Evolutionary conservation across 805 yeast genomes (phyloP), one percentile per base, ranked within the genome.

Genomic region (Priceomyces castillae): DNA sequence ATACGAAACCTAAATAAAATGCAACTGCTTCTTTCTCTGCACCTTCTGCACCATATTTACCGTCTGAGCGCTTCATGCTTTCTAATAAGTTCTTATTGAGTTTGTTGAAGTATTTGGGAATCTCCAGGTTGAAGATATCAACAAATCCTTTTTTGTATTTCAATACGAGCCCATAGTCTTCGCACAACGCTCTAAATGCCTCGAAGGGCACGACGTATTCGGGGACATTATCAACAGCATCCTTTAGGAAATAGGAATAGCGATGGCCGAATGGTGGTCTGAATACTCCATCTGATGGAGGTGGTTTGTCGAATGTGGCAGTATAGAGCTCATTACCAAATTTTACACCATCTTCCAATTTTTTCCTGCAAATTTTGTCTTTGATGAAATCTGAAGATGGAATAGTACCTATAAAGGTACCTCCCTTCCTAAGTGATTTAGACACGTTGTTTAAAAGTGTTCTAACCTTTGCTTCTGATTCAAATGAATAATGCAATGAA

Each of bases 181-280:
- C 88, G 35, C 97, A 95, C 42, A 92, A 66, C 43, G 84, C 79
- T 62, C 96, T 75, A 45, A 94, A 78, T 1, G 83, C 78, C 56
- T 92, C 97, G 64, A 94, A 90, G 1, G 97, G 98, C 5, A 94
- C 97, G 4, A 94, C 95, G 57, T 86, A 94, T 58, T 94, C 99
- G 0, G 98, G 98, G 18, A 94, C 97, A 55, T 94, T 84, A 48
- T 89, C 97, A 39, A 94, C 92, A 0, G 99, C 99, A 67, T 94
- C 99, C 50, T 82, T 82, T 46, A 94, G 68, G 66, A 73, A 87
- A 60, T 86, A 94, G 42, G 78, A 80, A 62, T 94, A 94, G 54
- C 79, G 74, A 62, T 90, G 86, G 0, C 99, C 99, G 58, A 71
- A 89, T 0, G 94, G 86, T 1, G 82, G 77, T 7, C 80, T 68